These are phyloP conservation scores for Paramecium bursaria DNA, from an alignment of 73 alveolate species.

Conservation along the genomic window DNA sequence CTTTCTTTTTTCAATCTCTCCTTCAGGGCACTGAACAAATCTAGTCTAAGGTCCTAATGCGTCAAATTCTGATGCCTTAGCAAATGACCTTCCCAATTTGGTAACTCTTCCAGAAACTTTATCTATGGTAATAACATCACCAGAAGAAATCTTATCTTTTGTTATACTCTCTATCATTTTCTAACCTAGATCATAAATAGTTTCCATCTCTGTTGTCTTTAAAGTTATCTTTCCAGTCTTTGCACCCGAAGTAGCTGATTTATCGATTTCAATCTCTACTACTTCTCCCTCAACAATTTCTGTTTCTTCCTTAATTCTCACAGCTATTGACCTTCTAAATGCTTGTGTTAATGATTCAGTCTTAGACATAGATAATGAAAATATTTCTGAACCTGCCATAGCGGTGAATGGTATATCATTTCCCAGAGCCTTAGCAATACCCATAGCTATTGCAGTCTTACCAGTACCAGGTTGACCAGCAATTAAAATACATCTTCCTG, in stretches of 20 bases:
- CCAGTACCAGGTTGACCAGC: constrained; percentile 99
- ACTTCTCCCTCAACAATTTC: constrained; percentile 99
- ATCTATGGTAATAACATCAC: constrained; percentile 99
- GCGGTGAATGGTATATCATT: constrained; percentile 95
- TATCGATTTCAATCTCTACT: constrained; percentile 97
- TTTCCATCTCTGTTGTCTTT: constrained; percentile 99
- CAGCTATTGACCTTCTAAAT: constrained; percentile 98
- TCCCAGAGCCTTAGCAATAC: constrained; percentile 97
- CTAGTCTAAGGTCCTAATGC: constrained; percentile 97
- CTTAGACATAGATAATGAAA: constrained; percentile 97
- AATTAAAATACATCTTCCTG: constrained; percentile 98
- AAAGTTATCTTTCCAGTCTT: constrained; percentile 93
- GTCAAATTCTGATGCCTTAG: constrained; percentile 93
- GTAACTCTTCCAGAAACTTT: constrained; percentile 96
- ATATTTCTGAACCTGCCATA: constrained; percentile 99
- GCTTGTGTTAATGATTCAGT: constrained; percentile 99
- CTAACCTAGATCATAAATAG: constrained; percentile 95
- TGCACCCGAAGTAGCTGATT: constrained; percentile 89
- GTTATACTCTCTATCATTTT: constrained; percentile 89
- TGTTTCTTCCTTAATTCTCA: constrained; percentile 98
- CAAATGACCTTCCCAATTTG: constrained; percentile 96
- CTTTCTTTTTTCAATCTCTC: constrained; percentile 98
- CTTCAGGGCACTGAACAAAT: constrained; percentile 98
- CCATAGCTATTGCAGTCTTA: constrained; percentile 96
- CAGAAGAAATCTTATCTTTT: constrained; percentile 95